Evolutionary conservation across 768 basidiomycete genomes (phyloP).

Genomic region (Baorangia bicolor): DNA sequence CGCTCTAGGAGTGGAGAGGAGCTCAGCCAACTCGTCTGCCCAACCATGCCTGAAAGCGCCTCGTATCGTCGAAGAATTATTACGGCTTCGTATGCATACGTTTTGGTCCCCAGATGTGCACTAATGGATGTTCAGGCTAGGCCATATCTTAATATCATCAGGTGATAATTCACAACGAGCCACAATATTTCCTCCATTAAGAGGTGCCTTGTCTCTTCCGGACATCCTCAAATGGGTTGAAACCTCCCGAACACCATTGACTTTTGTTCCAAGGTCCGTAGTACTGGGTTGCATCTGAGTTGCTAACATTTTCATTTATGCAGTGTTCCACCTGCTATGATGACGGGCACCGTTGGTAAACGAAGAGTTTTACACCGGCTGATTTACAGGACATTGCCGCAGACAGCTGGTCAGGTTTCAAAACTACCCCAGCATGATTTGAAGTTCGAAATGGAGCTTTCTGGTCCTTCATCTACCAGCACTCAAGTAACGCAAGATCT

Average conservation of each 20-base stretch:
- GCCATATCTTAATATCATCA: constrained; percentile 56
- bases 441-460: constrained; percentile 41
- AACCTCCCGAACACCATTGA: constrained; percentile 29
- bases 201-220: constrained; percentile 39
- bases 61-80: constrained; percentile 22
- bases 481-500: not conserved
- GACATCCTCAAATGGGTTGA: constrained; percentile 48
- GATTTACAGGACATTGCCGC: constrained; percentile 42
- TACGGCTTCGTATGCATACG: constrained; percentile 39
- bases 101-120: not conserved
- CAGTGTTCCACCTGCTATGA: constrained; percentile 41
- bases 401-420: constrained; percentile 3
- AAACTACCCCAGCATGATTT: constrained; percentile 26
- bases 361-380: constrained; percentile 46
- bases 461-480: not conserved
- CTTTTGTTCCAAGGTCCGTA: constrained; percentile 55
- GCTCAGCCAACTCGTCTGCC: constrained; percentile 13
- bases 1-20: constrained; percentile 16
- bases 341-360: constrained; percentile 29
- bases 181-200: constrained; percentile 48
- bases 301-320: not conserved
- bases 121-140: constrained; percentile 42
- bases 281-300: not conserved
- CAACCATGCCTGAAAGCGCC: not conserved
- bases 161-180: constrained; percentile 32